Evolutionary conservation across 148 eudicot species (phyloP).

Genomic region (Cornus kousa): DNA sequence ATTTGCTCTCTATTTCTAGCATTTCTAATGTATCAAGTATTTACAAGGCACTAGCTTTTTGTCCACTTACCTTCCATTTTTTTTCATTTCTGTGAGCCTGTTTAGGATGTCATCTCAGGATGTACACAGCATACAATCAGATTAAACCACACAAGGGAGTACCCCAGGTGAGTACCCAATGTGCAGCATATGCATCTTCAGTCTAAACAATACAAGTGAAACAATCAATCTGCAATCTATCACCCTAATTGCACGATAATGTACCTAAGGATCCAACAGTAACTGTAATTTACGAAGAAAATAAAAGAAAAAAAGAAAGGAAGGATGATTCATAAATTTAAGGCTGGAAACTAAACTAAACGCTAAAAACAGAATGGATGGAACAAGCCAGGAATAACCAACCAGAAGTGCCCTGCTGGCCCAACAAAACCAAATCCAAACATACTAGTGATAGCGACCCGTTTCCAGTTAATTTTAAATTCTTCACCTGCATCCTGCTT

Average conservation of each 20-base stretch:
- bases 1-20: no score
- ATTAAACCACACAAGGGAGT: background rate
- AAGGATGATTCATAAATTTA: background rate
- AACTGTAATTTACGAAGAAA: no score
- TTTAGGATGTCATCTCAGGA: background rate
- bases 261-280: background rate
- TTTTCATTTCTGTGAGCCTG: no score
- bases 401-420: conserved; percentile 54
- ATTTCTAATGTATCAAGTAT: no score
- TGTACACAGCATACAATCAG: no score
- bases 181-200: no score
- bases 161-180: background rate
- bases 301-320: no score
- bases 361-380: background rate
- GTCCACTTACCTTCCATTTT: no score
- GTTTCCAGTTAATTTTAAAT: conserved; percentile 38
- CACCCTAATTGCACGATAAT: background rate
- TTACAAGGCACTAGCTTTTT: no score
- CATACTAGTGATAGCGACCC: conserved; percentile 43
- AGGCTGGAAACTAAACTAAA: background rate
- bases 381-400: conserved; percentile 10
- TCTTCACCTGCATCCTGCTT: conserved; percentile 29
- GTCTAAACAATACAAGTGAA: background rate
- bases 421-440: conserved; percentile 47
- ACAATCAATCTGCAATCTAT: background rate